These are phyloP conservation scores for Bruguiera gymnorhiza DNA, from an alignment of 345 rosid species.

Conservation along the genomic window DNA sequence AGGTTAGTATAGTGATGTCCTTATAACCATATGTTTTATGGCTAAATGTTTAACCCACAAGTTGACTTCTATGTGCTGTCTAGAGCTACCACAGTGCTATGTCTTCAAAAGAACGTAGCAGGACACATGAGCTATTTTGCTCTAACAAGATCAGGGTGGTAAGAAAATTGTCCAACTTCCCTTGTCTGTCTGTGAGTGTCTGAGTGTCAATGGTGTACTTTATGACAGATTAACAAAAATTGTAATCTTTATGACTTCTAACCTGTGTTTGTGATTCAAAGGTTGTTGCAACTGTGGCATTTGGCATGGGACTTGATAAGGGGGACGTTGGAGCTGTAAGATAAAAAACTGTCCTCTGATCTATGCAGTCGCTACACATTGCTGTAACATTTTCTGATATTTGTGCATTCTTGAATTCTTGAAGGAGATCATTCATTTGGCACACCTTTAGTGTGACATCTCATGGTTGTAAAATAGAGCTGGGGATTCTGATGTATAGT, in stretches of 20 bases:
- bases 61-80: slow-evolving; percentile 22
- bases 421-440: no score
- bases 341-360: slow-evolving; percentile 18
- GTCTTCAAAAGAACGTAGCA: slow-evolving; percentile 67
- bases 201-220: neutral
- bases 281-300: slow-evolving; percentile 99
- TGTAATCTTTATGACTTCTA: slow-evolving; percentile 10
- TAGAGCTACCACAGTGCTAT: slow-evolving; percentile 94
- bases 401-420: no score
- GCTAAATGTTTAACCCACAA: slow-evolving; percentile 19
- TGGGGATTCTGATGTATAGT: no score
- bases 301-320: slow-evolving; percentile 99
- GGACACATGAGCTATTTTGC: slow-evolving; percentile 80
- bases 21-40: slow-evolving; percentile 15
- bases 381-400: neutral
- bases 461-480: no score
- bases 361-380: slow-evolving; percentile 13
- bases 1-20: slow-evolving; percentile 43
- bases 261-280: slow-evolving; percentile 31
- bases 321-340: slow-evolving; percentile 97
- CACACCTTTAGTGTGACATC: no score
- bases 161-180: slow-evolving; percentile 24
- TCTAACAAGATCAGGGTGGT: slow-evolving; percentile 95
- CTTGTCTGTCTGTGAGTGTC: neutral
- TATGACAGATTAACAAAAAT: no score